phyloP scores from a whole-genome alignment of 495 filamentous ascomycete species.

The Sordaria brevicollis region DNA sequence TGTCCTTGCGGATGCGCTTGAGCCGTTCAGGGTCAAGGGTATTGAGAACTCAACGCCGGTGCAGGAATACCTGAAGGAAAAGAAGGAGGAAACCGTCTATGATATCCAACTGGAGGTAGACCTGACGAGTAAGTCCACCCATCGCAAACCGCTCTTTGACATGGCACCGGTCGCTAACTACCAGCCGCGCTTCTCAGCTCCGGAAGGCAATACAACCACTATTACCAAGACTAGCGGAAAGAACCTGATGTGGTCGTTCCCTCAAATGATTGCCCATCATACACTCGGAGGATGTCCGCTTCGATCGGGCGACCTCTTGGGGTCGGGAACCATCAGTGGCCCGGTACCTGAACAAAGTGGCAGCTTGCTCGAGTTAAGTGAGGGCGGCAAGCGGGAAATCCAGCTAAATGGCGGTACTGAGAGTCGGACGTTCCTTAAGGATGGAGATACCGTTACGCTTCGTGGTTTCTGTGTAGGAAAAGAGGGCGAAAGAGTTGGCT shows the following conservation, averaged over 20 bases:
- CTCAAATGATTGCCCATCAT: constrained; percentile 92
- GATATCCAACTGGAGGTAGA: constrained; percentile 70
- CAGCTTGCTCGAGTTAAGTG: constrained; percentile 72
- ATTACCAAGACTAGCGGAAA: constrained; percentile 54
- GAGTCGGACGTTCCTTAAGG: constrained; percentile 66
- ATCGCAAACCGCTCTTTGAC: background rate
- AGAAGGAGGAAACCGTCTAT: constrained; percentile 50
- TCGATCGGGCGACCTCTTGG: constrained; percentile 72
- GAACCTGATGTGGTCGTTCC: constrained; percentile 82
- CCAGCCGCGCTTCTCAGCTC: constrained; percentile 27
- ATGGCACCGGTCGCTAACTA: background rate
- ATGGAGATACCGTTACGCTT: constrained; percentile 71
- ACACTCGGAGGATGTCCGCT: constrained; percentile 77
- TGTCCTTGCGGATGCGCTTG: constrained; percentile 72
- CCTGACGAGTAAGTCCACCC: constrained; percentile 46
- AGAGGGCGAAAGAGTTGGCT: constrained; percentile 54
- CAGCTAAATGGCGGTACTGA: constrained; percentile 54
- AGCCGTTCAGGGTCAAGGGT: constrained; percentile 46
- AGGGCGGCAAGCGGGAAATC: constrained; percentile 52
- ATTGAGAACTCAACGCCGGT: constrained; percentile 54
- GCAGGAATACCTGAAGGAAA: constrained; percentile 62
- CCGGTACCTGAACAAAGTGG: constrained; percentile 50
- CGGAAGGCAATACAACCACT: constrained; percentile 52
- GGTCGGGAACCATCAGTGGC: constrained; percentile 85
- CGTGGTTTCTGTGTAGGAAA: constrained; percentile 49